Evolutionary conservation across 495 filamentous ascomycete species (phyloP).

Genomic region (Tuber borchii): DNA sequence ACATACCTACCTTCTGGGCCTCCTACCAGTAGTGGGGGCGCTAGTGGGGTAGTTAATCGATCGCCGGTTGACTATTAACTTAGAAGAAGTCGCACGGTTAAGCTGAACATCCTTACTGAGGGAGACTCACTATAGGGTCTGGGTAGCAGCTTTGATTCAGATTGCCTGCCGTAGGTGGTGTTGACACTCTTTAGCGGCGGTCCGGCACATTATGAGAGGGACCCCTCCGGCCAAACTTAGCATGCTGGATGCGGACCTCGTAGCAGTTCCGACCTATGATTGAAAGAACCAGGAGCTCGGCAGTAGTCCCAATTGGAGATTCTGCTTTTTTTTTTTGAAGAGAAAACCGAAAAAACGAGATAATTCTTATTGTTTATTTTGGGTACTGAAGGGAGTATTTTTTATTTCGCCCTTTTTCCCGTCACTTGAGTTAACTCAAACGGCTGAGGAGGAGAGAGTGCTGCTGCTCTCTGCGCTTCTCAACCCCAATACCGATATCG

Average conservation of each 20-base stretch:
- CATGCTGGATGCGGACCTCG: not conserved
- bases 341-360: not conserved
- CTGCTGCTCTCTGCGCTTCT: not conserved
- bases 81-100: not conserved
- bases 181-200: not conserved
- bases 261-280: not conserved
- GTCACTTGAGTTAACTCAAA: not conserved
- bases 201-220: not conserved
- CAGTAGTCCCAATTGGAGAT: not conserved
- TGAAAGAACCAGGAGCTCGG: not conserved
- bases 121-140: not conserved
- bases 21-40: not conserved
- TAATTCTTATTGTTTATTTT: not conserved
- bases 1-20: not conserved
- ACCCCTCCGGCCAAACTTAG: not conserved
- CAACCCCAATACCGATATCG: not conserved
- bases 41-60: not conserved
- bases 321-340: not conserved
- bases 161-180: not conserved
- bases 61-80: not conserved
- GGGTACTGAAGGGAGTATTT: not conserved
- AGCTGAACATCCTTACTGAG: not conserved
- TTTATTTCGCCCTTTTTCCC: not conserved
- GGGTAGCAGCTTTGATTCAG: not conserved
- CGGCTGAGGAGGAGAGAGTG: not conserved